Evolutionary conservation across 108 stramenopile species (phyloP).

Genomic region (Cyclotella baltica): DNA sequence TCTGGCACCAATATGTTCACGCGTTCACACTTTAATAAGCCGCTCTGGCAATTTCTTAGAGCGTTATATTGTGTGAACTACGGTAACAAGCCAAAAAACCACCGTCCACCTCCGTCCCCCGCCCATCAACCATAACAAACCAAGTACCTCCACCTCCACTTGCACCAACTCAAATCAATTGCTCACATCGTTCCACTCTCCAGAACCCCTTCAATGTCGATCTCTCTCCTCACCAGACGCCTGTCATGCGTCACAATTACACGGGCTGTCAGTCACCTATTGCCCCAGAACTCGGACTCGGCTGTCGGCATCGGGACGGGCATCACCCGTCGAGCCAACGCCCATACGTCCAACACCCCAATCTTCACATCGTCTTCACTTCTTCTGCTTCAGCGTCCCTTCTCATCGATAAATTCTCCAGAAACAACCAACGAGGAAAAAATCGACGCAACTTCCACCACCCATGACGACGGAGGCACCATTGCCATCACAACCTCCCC

Average conservation of each 20-base stretch:
- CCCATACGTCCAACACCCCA: not conserved
- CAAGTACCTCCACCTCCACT: too few relatives aligned
- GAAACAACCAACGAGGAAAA: too few relatives aligned
- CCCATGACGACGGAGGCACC: conserved; percentile 5
- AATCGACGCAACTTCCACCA: conserved; percentile 10
- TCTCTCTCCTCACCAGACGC: not conserved
- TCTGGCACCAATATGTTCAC: too few relatives aligned
- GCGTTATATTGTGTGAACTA: too few relatives aligned
- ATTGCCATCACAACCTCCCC: not conserved
- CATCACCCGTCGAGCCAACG: not conserved
- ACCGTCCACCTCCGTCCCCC: too few relatives aligned
- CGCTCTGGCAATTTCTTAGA: too few relatives aligned
- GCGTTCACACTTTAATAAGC: too few relatives aligned
- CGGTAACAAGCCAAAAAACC: too few relatives aligned
- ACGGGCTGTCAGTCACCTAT: not conserved
- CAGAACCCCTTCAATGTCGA: not conserved
- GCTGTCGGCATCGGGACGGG: not conserved
- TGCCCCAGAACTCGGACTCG: not conserved
- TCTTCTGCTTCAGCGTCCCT: not conserved
- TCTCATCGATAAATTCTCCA: conserved; percentile 11
- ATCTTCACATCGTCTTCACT: not conserved
- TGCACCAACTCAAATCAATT: too few relatives aligned
- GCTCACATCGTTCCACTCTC: too few relatives aligned
- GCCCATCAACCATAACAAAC: too few relatives aligned
- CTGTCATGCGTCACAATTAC: not conserved